Percentiles rank a stretch among this genome's conserved stretches.
Evolutionary conservation across 768 basidiomycete genomes (phyloP).

Genomic region (Naganishia antarctica): DNA sequence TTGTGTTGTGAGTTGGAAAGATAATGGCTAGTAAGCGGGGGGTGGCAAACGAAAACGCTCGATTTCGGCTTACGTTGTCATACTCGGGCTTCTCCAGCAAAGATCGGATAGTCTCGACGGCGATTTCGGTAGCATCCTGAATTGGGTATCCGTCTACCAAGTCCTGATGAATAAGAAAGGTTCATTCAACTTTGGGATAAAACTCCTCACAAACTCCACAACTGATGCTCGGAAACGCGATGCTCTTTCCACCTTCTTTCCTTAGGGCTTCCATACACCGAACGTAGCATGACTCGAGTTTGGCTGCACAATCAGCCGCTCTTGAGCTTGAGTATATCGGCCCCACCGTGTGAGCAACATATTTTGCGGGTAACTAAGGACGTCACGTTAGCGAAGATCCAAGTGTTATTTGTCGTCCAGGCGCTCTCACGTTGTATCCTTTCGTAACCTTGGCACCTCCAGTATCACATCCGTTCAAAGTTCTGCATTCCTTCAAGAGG

Average conservation of each 20-base stretch:
- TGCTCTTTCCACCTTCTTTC: constrained; percentile 36
- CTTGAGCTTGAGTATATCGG: constrained; percentile 43
- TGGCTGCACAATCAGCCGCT: constrained; percentile 30
- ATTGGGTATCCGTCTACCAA: constrained; percentile 49
- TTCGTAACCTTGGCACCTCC: constrained; percentile 49
- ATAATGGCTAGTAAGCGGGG: too few relatives aligned
- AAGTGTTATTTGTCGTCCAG: not conserved
- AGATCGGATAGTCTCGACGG: constrained; percentile 39
- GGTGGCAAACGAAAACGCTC: too few relatives aligned
- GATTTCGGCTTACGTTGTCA: constrained; percentile 29
- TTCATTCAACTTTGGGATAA: not conserved
- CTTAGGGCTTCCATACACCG: constrained; percentile 35
- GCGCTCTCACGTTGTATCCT: constrained; percentile 42
- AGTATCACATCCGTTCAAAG: constrained; percentile 48
- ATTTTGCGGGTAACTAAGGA: constrained; percentile 44
- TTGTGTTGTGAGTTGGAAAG: too few relatives aligned
- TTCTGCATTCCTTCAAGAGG: constrained; percentile 45
- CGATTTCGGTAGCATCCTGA: constrained; percentile 47
- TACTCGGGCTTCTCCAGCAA: constrained; percentile 35
- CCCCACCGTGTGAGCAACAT: constrained; percentile 49
- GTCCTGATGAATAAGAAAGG: too few relatives aligned
- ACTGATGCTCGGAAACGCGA: constrained; percentile 48
- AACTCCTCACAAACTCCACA: constrained; percentile 46
- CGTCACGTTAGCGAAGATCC: not conserved
- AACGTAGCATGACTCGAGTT: constrained; percentile 44